Base-by-base conservation (phyloP, 208 protist genomes). In the Acanthamoeba rhysodes region DNA sequence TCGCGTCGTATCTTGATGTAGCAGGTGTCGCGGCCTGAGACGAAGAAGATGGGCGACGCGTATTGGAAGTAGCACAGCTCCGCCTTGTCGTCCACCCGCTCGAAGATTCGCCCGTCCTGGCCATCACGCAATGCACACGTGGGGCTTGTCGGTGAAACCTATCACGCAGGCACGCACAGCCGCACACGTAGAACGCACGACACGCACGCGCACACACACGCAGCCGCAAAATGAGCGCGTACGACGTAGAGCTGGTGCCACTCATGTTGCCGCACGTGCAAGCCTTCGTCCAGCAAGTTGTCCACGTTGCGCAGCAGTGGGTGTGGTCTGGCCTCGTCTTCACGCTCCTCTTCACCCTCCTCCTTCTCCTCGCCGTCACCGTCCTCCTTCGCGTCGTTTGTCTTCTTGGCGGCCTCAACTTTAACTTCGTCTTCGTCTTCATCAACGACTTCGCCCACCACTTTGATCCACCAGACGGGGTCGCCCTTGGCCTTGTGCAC, bases 11-110 rank as follows among this genome's bases (percentile, higher is more conserved):
- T 37, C 29, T 90, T 90, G 82, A 62, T 27, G 22, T 90, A 90
- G 82, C 82, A 90, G 14, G 82, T 90, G 50, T 90, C 82, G 48
- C 82, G 82, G n/a, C 82, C 82, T 0, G 82, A 90, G 53, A 90
- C 82, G 82, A 90, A 66, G 48, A 66, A 57, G 48, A 90, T 90
- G 29, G 82, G 82, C 27, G 82, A 90, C 12, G 82, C 82, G 57
- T 90, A 90, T 48, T 90, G 82, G 82, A 90, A 90, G 82, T 90
- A 90, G 57, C 82, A 90, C 48, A 66, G 29, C 82, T 90, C 82
- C 9, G 57, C 41, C 27, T 53, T 0, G 27, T 90, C 82, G 34
- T 64, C 57, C 34, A 90, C 34, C 41, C 82, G 48, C 50, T 90
- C 82, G 53, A 90, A 37, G 82, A 90, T 90, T 10, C 57, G 24